phyloP scores from a whole-genome alignment of 2,329 filamentous ascomycete species.

The Neoascochyta sp. region DNA sequence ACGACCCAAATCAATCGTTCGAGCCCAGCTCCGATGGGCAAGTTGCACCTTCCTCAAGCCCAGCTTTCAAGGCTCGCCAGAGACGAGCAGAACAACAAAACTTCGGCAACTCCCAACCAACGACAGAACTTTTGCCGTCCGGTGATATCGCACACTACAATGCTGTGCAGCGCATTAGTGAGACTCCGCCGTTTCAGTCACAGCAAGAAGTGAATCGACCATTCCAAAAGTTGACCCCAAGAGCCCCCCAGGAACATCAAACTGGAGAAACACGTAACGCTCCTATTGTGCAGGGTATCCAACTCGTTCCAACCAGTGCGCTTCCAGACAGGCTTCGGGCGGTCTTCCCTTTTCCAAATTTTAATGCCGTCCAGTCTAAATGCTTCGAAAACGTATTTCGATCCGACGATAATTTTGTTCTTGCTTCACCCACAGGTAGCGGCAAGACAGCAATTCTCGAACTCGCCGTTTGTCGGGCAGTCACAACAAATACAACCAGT shows the following conservation, averaged over 20 bases:
- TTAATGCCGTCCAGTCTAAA: conserved; percentile 81
- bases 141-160: not conserved
- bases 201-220: not conserved
- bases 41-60: conserved; percentile 38
- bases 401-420: conserved; percentile 70
- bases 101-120: not conserved
- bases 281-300: conserved; percentile 56
- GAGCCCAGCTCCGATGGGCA: conserved; percentile 32
- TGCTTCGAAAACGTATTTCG: conserved; percentile 66
- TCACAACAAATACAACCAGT: conserved; percentile 53
- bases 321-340: conserved; percentile 67
- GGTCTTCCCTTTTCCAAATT: conserved; percentile 68
- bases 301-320: conserved; percentile 55
- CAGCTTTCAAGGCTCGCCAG: conserved; percentile 38
- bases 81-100: conserved; percentile 15
- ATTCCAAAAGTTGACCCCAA: conserved; percentile 1
- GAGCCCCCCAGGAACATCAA: not conserved
- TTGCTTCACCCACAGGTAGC: conserved; percentile 79
- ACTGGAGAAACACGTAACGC: conserved; percentile 4
- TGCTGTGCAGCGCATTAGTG: not conserved
- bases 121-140: not conserved
- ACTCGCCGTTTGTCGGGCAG: conserved; percentile 72
- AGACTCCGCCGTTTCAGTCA: not conserved
- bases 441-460: conserved; percentile 82
- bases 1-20: conserved; percentile 13